Conservation (phyloP, 768 basidiomycete species). For the Phlegmacium glaucopus region DNA sequence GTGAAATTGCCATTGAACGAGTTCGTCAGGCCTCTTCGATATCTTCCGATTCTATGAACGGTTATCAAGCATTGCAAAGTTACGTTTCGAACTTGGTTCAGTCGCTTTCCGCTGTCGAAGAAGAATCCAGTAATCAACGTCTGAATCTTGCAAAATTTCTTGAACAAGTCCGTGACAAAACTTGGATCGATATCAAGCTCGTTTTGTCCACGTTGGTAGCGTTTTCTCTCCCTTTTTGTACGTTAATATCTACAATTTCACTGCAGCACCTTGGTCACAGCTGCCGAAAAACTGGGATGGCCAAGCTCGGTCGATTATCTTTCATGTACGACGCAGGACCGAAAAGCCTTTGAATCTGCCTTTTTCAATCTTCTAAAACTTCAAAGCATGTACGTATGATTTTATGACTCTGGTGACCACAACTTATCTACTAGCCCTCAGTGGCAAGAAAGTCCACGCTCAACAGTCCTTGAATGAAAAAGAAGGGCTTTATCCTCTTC, state of each 20-base stretch:
- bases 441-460: constrained; percentile 47
- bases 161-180: constrained; percentile 56
- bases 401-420: too few species aligned
- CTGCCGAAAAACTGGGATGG: constrained; percentile 82
- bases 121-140: constrained; percentile 42
- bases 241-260: constrained; percentile 7
- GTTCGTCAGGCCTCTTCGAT: constrained; percentile 39
- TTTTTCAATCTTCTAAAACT: constrained; percentile 76
- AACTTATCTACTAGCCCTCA: constrained; percentile 18
- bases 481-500: constrained; percentile 76
- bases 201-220: constrained; percentile 55
- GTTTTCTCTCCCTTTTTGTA: background rate
- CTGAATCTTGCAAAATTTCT: constrained; percentile 65
- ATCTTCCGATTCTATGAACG: constrained; percentile 43
- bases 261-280: constrained; percentile 55
- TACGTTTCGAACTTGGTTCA: constrained; percentile 52
- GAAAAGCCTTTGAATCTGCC: constrained; percentile 67
- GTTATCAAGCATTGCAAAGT: constrained; percentile 58
- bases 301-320: constrained; percentile 71
- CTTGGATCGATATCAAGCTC: constrained; percentile 76
- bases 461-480: constrained; percentile 26
- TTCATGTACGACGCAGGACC: constrained; percentile 42
- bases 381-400: constrained; percentile 65
- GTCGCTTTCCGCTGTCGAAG: constrained; percentile 43
- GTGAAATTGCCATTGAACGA: constrained; percentile 57